phyloP scores from a whole-genome alignment of 225 moss, liverwort and hornwort genomes.

The Pseudoscleropodium purum region DNA sequence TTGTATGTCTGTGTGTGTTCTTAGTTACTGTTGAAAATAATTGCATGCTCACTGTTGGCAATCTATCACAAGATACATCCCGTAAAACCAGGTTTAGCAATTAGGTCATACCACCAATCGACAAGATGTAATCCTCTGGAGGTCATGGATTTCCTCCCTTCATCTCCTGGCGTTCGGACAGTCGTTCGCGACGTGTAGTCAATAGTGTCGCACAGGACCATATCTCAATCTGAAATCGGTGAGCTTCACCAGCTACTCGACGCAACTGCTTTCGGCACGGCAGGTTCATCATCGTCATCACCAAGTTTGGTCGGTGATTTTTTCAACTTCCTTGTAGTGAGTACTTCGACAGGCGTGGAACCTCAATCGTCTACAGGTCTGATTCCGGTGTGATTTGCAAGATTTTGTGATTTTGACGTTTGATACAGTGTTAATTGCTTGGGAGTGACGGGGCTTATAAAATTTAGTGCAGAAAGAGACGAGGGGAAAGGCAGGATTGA shows the following conservation, averaged over 20 bases:
- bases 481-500: background rate
- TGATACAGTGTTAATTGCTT: background rate
- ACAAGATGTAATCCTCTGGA: background rate
- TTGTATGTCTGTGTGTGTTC: background rate
- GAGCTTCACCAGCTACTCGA: background rate
- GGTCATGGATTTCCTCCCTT: background rate
- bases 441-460: background rate
- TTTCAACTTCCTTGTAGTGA: background rate
- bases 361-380: background rate
- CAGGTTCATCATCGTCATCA: background rate
- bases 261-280: background rate
- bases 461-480: background rate
- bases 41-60: background rate
- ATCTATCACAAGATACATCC: background rate
- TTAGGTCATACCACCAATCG: background rate
- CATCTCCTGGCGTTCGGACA: background rate
- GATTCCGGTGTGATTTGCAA: background rate
- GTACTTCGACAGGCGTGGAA: background rate
- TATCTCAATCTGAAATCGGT: background rate
- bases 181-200: conserved; percentile 7
- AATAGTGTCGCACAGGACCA: conserved; percentile 13
- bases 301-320: background rate
- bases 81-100: background rate
- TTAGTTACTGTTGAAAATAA: background rate
- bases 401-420: background rate